Conservation (phyloP, 805 yeast species). For the Schwanniomyces sp. region DNA sequence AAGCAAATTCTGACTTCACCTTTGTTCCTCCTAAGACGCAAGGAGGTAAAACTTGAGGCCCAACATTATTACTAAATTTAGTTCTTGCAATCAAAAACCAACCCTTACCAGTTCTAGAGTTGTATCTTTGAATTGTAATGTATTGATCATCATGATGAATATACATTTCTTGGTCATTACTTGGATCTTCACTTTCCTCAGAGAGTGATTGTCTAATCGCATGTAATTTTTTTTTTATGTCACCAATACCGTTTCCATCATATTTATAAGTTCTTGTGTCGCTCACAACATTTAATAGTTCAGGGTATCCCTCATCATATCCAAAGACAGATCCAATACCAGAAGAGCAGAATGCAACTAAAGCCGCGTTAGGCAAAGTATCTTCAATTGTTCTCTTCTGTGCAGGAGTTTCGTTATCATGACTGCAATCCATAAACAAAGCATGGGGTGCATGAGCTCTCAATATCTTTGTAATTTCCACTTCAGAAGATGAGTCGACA, state of each 20-base stretch:
- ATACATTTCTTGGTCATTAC: slow-evolving; percentile 75
- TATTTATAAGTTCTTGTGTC: slow-evolving; percentile 66
- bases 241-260: slow-evolving; percentile 64
- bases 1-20: slow-evolving; percentile 58
- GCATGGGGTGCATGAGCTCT: slow-evolving; percentile 85
- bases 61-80: slow-evolving; percentile 54
- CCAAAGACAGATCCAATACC: slow-evolving; percentile 96
- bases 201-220: slow-evolving; percentile 59
- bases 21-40: slow-evolving; percentile 58
- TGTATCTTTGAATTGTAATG: slow-evolving; percentile 84
- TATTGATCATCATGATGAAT: slow-evolving; percentile 93
- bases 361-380: slow-evolving; percentile 91
- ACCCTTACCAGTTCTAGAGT: slow-evolving; percentile 83
- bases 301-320: slow-evolving; percentile 88
- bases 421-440: slow-evolving; percentile 95
- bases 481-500: slow-evolving; percentile 51
- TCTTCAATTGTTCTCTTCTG: slow-evolving; percentile 93
- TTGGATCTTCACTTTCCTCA: slow-evolving; percentile 53
- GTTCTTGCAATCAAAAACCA: slow-evolving; percentile 87
- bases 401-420: slow-evolving; percentile 87
- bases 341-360: slow-evolving; percentile 88
- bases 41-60: slow-evolving; percentile 57
- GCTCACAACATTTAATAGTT: slow-evolving; percentile 72
- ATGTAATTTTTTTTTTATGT: slow-evolving; percentile 63
- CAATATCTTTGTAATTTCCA: slow-evolving; percentile 66